Conservation (phyloP, 257 asterid species). For the Jacaranda copaia region DNA sequence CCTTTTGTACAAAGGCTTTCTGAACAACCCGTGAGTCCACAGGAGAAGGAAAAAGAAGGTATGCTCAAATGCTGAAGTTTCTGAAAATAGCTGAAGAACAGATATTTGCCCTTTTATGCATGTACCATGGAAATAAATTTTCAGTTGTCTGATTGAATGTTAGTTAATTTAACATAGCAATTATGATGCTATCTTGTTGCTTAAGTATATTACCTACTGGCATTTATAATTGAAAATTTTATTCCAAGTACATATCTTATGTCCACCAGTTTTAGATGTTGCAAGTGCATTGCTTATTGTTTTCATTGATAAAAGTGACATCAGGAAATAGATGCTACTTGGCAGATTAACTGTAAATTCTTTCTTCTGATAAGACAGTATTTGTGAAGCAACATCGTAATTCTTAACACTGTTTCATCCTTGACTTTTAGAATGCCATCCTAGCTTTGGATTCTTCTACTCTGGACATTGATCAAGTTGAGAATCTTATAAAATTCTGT, state of each 20-base stretch:
- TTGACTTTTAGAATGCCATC: constrained; percentile 71
- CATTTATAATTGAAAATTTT: background rate
- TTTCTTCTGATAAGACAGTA: constrained; percentile 17
- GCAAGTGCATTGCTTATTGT: constrained; percentile 11
- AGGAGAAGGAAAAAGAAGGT: too few relatives aligned
- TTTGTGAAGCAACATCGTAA: constrained; percentile 22
- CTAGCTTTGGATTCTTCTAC: constrained; percentile 90
- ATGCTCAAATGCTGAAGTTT: too few relatives aligned
- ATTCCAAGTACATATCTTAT: background rate
- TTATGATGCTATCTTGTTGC: too few relatives aligned
- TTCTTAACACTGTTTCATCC: constrained; percentile 29
- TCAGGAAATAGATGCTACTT: background rate
- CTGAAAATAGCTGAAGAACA: too few relatives aligned
- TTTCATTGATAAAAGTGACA: constrained; percentile 19
- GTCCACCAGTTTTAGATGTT: constrained; percentile 24
- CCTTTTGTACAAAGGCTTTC: too few relatives aligned
- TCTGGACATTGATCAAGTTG: constrained; percentile 99
- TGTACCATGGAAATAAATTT: too few relatives aligned
- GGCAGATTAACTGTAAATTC: constrained; percentile 10
- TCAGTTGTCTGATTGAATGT: too few relatives aligned
- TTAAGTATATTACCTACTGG: too few relatives aligned
- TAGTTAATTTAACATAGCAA: too few relatives aligned
- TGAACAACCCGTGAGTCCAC: too few relatives aligned
- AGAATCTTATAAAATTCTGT: constrained; percentile 95
- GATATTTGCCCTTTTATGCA: too few relatives aligned